These are phyloP conservation scores for Thelonectria rubi DNA, from an alignment of 2,329 filamentous ascomycete species.

Conservation along the genomic window DNA sequence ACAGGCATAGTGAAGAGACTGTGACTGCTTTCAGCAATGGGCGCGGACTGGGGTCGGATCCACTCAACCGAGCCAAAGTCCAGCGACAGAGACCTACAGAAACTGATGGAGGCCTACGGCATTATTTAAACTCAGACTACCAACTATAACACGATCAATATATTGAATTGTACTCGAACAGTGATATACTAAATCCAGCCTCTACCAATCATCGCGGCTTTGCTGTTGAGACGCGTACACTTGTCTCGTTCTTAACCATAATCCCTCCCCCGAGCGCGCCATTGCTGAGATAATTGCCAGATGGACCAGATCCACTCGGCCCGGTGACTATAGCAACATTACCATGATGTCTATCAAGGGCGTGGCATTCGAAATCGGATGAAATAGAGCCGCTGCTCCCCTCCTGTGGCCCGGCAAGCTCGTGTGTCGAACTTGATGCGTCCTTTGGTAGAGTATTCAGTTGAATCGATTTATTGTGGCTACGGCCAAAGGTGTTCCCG, in stretches of 20 bases:
- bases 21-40: no score
- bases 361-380: slow-evolving; percentile 37
- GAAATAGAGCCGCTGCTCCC: slow-evolving; percentile 2
- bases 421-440: slow-evolving; percentile 36
- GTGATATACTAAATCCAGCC: no score
- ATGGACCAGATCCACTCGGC: background rate
- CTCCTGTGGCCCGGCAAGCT: slow-evolving; percentile 30
- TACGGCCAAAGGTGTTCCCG: slow-evolving; percentile 28
- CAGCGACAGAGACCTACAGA: no score
- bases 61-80: no score
- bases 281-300: background rate
- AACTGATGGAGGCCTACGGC: no score
- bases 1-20: no score
- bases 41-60: no score
- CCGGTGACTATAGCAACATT: slow-evolving; percentile 30
- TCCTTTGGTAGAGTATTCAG: slow-evolving; percentile 33
- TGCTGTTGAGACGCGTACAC: slow-evolving; percentile 5
- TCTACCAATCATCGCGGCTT: no score
- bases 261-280: slow-evolving; percentile 26
- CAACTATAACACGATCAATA: no score
- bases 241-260: slow-evolving; percentile 39
- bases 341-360: slow-evolving; percentile 29
- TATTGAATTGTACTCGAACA: no score
- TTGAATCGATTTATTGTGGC: slow-evolving; percentile 34
- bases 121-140: no score